These are phyloP conservation scores for Oenanthe sinensis DNA, from an alignment of 129 eudicot genomes.

Conservation along the genomic window DNA sequence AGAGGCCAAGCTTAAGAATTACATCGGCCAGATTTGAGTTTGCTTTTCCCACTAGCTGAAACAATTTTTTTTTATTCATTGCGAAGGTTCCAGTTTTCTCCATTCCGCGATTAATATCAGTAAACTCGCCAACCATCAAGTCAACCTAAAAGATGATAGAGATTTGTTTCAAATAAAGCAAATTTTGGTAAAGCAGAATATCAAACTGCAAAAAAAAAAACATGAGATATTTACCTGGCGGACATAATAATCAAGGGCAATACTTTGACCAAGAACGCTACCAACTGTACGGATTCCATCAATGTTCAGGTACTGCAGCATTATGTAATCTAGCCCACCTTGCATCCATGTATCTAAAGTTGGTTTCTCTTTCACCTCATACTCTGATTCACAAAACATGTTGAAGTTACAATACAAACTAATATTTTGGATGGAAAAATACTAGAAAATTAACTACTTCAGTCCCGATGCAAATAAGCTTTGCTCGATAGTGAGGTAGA, in stretches of 20 bases:
- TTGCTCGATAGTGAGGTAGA: background rate
- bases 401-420: background rate
- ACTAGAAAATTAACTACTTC: background rate
- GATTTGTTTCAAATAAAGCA: background rate
- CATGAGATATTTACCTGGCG: conserved; percentile 52
- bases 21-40: conserved; percentile 97
- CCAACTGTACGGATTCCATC: conserved; percentile 96
- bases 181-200: background rate
- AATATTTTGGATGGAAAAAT: background rate
- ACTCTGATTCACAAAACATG: conserved; percentile 38
- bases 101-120: conserved; percentile 90
- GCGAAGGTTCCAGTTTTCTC: conserved; percentile 94
- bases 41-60: conserved; percentile 95
- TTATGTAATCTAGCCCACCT: conserved; percentile 84
- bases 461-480: background rate
- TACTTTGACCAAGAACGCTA: conserved; percentile 95
- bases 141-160: conserved; percentile 54
- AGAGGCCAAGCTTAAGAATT: conserved; percentile 93
- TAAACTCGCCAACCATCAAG: conserved; percentile 91
- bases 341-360: conserved; percentile 82
- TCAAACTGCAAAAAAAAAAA: conserved; percentile 1
- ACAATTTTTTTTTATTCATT: conserved; percentile 82
- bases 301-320: conserved; percentile 71
- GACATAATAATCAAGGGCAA: conserved; percentile 97
- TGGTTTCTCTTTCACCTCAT: conserved; percentile 83